Conservation (phyloP, 768 basidiomycete species). For the Boletus reticulatus region DNA sequence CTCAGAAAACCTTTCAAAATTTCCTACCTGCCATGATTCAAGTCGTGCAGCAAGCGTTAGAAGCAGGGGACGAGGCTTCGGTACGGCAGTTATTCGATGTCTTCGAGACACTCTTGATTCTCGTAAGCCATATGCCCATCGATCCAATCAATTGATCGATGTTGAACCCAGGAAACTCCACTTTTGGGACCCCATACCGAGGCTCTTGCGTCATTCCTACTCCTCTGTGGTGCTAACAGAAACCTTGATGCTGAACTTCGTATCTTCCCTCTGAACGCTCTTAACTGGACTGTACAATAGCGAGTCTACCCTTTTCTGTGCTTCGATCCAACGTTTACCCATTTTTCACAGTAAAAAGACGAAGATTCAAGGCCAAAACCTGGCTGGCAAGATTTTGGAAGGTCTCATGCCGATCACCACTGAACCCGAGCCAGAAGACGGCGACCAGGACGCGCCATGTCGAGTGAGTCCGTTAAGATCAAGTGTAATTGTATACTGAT, state of each 20-base stretch:
- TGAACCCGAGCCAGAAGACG: slow-evolving; percentile 90
- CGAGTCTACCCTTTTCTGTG: slow-evolving; percentile 33
- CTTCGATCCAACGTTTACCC: not conserved
- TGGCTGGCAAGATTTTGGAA: slow-evolving; percentile 84
- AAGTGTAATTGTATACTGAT: slow-evolving; percentile 6
- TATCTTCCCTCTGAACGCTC: slow-evolving; percentile 85
- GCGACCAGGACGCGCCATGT: slow-evolving; percentile 90
- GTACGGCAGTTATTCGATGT: slow-evolving; percentile 94
- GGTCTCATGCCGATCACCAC: slow-evolving; percentile 93
- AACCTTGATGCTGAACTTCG: slow-evolving; percentile 76
- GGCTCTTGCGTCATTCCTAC: slow-evolving; percentile 84
- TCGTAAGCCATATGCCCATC: slow-evolving; percentile 46
- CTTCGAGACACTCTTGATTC: slow-evolving; percentile 91
- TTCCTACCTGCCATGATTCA: slow-evolving; percentile 86
- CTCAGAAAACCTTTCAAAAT: slow-evolving; percentile 80
- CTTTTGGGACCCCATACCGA: slow-evolving; percentile 86
- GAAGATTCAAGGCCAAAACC: slow-evolving; percentile 82
- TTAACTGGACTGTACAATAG: slow-evolving; percentile 98
- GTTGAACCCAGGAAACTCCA: slow-evolving; percentile 75
- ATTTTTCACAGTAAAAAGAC: slow-evolving; percentile 78
- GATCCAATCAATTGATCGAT: slow-evolving; percentile 2
- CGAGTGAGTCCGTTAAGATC: slow-evolving; percentile 53
- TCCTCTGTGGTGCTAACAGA: slow-evolving; percentile 78
- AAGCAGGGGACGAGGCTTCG: slow-evolving; percentile 71
- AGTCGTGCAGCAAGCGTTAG: slow-evolving; percentile 83